A percentile compares a stretch with the other conserved stretches of the same genome.
These are phyloP conservation scores for Ophiostoma ips DNA, from an alignment of 2,329 filamentous ascomycete species.

Conservation along the genomic window DNA sequence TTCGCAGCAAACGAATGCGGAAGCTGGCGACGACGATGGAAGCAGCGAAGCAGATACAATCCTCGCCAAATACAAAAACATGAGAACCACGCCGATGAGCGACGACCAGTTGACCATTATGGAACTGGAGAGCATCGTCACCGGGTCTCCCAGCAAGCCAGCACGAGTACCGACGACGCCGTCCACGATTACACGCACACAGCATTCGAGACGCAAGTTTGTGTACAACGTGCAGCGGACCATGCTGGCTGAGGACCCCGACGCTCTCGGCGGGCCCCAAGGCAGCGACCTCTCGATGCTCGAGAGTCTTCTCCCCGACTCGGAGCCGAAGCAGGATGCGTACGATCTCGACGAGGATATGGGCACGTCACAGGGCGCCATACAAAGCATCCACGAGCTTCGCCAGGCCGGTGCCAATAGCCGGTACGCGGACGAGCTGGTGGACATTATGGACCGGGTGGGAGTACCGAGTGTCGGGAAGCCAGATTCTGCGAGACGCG, in stretches of 20 bases:
- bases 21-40: conserved; percentile 2
- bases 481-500: conserved; percentile 38
- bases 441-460: conserved; percentile 48
- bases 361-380: conserved; percentile 32
- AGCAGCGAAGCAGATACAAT: conserved; percentile 9
- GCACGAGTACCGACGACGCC: conserved; percentile 11
- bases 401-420: conserved; percentile 53
- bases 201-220: conserved; percentile 19
- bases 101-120: conserved; percentile 5
- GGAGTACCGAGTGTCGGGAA: conserved; percentile 31
- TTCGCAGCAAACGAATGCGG: neutral
- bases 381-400: conserved; percentile 51
- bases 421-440: conserved; percentile 50
- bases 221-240: conserved; percentile 26
- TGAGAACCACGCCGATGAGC: conserved; percentile 7
- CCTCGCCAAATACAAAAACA: conserved; percentile 2
- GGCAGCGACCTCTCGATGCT: conserved; percentile 16
- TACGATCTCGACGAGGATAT: conserved; percentile 31
- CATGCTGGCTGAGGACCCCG: conserved; percentile 22
- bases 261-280: conserved; percentile 9
- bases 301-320: conserved; percentile 16
- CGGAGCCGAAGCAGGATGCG: conserved; percentile 13
- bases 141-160: conserved; percentile 9
- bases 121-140: conserved; percentile 12
- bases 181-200: conserved; percentile 7